These are phyloP conservation scores for Brettanomyces nanus DNA, from an alignment of 805 yeast genomes.

Conservation along the genomic window DNA sequence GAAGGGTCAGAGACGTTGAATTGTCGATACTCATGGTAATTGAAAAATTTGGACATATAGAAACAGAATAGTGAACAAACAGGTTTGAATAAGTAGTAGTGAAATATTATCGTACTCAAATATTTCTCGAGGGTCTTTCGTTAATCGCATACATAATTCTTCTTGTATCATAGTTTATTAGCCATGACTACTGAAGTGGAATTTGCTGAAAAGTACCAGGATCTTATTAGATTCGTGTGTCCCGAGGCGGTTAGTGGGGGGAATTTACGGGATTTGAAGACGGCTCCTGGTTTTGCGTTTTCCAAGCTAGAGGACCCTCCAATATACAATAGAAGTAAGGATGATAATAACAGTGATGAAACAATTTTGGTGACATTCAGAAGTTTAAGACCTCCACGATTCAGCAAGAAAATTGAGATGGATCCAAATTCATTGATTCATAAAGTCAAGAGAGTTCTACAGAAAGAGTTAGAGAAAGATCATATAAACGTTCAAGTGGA, in stretches of 20 bases:
- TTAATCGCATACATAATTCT: no score
- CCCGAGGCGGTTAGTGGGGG: conserved; percentile 18
- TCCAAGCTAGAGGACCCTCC: conserved; percentile 19
- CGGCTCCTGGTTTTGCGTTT: conserved; percentile 8
- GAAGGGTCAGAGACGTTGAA: conserved; percentile 25
- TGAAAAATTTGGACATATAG: conserved; percentile 52
- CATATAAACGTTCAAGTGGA: conserved; percentile 21
- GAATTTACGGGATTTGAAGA: conserved; percentile 7
- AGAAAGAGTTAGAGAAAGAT: conserved; percentile 20
- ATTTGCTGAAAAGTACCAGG: conserved; percentile 39
- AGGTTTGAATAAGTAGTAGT: no score
- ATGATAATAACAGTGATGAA: conserved; percentile 19
- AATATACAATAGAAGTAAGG: conserved; percentile 15
- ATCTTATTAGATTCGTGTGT: conserved; percentile 38
- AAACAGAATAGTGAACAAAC: no score
- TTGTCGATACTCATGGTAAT: conserved; percentile 51
- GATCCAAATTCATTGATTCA: conserved; percentile 22
- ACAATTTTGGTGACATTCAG: conserved; percentile 36
- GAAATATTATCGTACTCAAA: no score
- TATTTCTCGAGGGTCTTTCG: no score
- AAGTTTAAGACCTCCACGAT: conserved; percentile 69
- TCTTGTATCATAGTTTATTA: no score
- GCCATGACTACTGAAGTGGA: conserved; percentile 29
- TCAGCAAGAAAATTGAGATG: conserved; percentile 24
- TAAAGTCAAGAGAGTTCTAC: conserved; percentile 31